Percentiles rank a stretch among this genome's conserved stretches.
Evolutionary conservation across 1,139 yeast species (phyloP).

Genomic region (Kodamaea suecica): DNA sequence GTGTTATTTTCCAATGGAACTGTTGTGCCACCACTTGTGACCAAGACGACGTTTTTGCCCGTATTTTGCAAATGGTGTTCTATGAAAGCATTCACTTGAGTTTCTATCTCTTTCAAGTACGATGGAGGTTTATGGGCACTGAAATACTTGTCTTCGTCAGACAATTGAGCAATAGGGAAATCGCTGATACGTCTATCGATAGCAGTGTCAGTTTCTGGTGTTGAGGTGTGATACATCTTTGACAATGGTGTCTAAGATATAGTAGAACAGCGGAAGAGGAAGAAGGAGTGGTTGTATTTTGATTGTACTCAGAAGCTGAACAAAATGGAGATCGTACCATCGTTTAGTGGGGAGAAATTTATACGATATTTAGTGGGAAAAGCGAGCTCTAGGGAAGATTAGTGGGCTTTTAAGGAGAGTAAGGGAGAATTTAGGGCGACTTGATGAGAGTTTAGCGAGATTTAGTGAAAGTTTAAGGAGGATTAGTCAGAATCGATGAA

Average conservation of each 20-base stretch:
- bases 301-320: neutral
- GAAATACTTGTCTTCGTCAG: constrained; percentile 78
- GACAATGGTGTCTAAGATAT: no score
- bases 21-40: constrained; percentile 97
- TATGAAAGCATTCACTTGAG: constrained; percentile 59
- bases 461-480: no score
- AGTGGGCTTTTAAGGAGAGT: no score
- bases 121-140: constrained; percentile 67
- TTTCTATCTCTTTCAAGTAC: constrained; percentile 61
- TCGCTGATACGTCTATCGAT: constrained; percentile 75
- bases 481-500: no score
- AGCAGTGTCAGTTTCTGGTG: constrained; percentile 70
- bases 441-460: no score
- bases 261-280: no score
- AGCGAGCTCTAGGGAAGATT: no score
- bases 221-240: constrained; percentile 56
- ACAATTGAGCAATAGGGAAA: constrained; percentile 71
- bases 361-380: no score
- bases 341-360: no score
- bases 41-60: constrained; percentile 63
- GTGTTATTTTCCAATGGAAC: constrained; percentile 97
- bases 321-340: no score
- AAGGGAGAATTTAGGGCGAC: no score
- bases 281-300: neutral
- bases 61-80: constrained; percentile 37